Conservation (phyloP, 805 yeast species). For the Komagataella kurtzmanii region DNA sequence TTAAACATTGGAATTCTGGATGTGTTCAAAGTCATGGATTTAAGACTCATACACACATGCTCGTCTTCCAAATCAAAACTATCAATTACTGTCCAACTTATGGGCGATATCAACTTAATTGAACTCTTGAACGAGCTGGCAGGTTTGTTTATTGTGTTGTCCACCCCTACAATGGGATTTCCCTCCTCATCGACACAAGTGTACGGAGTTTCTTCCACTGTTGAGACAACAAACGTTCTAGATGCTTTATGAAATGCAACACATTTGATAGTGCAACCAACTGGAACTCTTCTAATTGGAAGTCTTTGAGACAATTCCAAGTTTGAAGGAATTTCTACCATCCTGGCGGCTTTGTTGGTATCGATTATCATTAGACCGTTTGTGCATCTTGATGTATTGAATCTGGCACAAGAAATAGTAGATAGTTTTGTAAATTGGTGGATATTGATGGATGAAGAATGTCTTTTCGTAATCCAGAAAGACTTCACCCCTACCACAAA, state of each 20-base stretch:
- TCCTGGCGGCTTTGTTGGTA: conserved; percentile 53
- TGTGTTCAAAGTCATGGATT: conserved; percentile 36
- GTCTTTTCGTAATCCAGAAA: conserved; percentile 49
- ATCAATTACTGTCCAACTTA: conserved; percentile 68
- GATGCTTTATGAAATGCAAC: conserved; percentile 60
- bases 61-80: conserved; percentile 50
- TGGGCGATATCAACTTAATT: conserved; percentile 56
- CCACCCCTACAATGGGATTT: conserved; percentile 41
- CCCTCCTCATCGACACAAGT: conserved; percentile 67
- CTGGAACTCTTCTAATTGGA: conserved; percentile 37
- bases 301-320: conserved; percentile 22
- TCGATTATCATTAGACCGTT: conserved; percentile 63
- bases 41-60: conserved; percentile 47
- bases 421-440: conserved; percentile 55
- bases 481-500: conserved; percentile 69
- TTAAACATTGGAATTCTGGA: conserved; percentile 16
- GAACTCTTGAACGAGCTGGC: conserved; percentile 48
- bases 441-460: conserved; percentile 49
- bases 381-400: conserved; percentile 17
- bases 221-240: conserved; percentile 48
- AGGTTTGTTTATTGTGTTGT: conserved; percentile 28
- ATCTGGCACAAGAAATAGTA: conserved; percentile 52
- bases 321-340: conserved; percentile 24
- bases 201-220: conserved; percentile 44
- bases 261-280: conserved; percentile 53